Evolutionary conservation across 768 basidiomycete genomes (phyloP), one percentile per base, ranked within the genome.

Genomic region (Leccinum variicolor): DNA sequence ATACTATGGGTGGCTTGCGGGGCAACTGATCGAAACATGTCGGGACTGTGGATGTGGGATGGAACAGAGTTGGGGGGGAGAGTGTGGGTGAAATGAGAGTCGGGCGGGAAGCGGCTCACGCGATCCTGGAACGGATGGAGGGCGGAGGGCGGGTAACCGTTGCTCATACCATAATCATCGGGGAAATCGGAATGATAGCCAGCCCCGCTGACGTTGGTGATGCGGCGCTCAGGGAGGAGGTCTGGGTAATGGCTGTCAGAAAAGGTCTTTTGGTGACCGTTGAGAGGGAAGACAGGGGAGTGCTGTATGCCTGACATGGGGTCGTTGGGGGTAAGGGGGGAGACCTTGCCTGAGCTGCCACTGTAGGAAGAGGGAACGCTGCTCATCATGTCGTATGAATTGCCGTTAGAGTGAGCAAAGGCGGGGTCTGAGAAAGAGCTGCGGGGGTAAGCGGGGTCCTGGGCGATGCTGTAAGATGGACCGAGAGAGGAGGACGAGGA

Each of bases 301-400:
- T 81, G 81, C 63, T 84, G 85, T 8, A 90, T 75, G 50, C 77
- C 77, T 56, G 76, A 73, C 59, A 84, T 81, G 45, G 83, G 75
- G 70, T 90, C 89, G 64, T 72, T 85, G 33, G 88, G 87, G 13
- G 87, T 87, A 46, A 89, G 76, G 0, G 90, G 87, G 19, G 90
- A 90, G 51, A 85, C 86, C 72, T 89, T 90, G 60, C 87, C 88
- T 57, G 83, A 85, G 75, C 78, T 80, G 47, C 69, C 62, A 13
- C 69, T 72, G 74, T 85, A 83, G 15, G 84, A 86, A 3, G 85
- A 85, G 23, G 84, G 76, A 21, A 86, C 74, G 61, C 81, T 82
- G 69, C 76, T 75, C 69, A 86, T 84, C 65, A 87, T 79, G 69
- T 87, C 86, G 73, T 87, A 90, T 11, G 84, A 78, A 68, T 77